Conservation (phyloP, 163 green algal species). For the Chlorella variabilis region DNA sequence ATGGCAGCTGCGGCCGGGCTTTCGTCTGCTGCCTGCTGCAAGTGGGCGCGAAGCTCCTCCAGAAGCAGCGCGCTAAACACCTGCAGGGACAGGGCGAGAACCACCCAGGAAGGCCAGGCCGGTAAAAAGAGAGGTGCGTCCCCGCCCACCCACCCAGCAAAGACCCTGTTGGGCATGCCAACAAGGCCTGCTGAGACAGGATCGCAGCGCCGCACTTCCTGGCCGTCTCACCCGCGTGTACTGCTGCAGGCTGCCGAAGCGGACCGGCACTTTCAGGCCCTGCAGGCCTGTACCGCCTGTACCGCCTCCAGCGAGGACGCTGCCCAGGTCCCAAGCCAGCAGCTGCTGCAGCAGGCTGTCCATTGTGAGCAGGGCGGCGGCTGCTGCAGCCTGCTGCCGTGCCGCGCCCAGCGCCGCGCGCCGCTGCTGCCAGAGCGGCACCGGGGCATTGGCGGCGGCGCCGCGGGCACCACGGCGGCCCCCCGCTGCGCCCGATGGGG, state of each 20-base stretch:
- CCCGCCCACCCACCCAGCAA: background rate
- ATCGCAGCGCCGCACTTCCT: background rate
- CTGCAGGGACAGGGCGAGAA: background rate
- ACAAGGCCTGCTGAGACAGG: background rate
- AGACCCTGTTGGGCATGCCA: background rate
- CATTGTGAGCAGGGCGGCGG: constrained; percentile 21
- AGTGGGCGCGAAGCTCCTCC: constrained; percentile 68
- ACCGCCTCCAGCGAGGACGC: constrained; percentile 27
- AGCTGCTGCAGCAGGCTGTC: constrained; percentile 40
- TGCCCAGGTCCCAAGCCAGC: constrained; percentile 26
- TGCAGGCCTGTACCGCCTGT: background rate
- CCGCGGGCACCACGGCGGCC: too few species aligned
- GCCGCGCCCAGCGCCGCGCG: constrained; percentile 4
- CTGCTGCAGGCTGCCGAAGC: constrained; percentile 45
- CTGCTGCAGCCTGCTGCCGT: background rate
- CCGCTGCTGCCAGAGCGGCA: constrained; percentile 36
- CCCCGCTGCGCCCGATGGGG: background rate
- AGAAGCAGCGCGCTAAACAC: constrained; percentile 61
- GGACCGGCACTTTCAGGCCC: constrained; percentile 29
- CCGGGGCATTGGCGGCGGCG: background rate
- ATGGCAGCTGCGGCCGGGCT: background rate
- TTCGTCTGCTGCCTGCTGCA: constrained; percentile 61
- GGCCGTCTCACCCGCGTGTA: constrained; percentile 33
- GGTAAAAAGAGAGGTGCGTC: too few species aligned
- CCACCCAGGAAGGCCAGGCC: too few species aligned